Percentiles rank a stretch among this genome's conserved stretches.
Conservation (phyloP, 2,329 filamentous ascomycete genomes). For the Ophiocordyceps camponoti-leonardi region DNA sequence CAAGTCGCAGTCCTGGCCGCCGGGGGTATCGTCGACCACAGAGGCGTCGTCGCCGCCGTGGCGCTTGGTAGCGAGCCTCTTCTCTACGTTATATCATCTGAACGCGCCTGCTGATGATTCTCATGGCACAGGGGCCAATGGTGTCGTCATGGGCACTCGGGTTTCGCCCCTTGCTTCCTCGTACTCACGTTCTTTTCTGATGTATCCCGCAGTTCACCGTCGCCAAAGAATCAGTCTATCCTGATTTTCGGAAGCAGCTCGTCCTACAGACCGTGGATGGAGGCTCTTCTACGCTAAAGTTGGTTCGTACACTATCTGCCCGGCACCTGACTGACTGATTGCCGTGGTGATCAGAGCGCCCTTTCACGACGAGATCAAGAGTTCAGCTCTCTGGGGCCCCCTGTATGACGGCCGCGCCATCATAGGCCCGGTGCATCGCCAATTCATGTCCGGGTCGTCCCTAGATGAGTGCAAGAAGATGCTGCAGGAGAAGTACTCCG, state of each 20-base stretch:
- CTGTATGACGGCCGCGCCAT: constrained; percentile 28
- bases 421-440: constrained; percentile 19
- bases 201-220: constrained; percentile 20
- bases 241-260: constrained; percentile 20
- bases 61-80: constrained; percentile 25
- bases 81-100: background rate
- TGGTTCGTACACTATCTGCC: background rate
- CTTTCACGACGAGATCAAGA: constrained; percentile 24
- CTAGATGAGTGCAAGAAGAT: constrained; percentile 23
- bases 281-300: constrained; percentile 27
- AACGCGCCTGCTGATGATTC: constrained; percentile 1
- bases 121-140: constrained; percentile 20
- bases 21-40: constrained; percentile 40
- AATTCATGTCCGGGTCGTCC: constrained; percentile 20
- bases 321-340: background rate
- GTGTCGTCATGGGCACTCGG: constrained; percentile 25
- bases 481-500: constrained; percentile 18
- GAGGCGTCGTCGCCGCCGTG: constrained; percentile 36
- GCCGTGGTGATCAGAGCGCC: constrained; percentile 11
- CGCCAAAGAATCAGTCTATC: constrained; percentile 23
- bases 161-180: constrained; percentile 4
- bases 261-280: constrained; percentile 25
- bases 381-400: constrained; percentile 20
- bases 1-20: constrained; percentile 32
- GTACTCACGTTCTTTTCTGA: background rate